These are phyloP conservation scores for Fonsecaea nubica DNA, from an alignment of 2,329 filamentous ascomycete species.

Conservation along the genomic window DNA sequence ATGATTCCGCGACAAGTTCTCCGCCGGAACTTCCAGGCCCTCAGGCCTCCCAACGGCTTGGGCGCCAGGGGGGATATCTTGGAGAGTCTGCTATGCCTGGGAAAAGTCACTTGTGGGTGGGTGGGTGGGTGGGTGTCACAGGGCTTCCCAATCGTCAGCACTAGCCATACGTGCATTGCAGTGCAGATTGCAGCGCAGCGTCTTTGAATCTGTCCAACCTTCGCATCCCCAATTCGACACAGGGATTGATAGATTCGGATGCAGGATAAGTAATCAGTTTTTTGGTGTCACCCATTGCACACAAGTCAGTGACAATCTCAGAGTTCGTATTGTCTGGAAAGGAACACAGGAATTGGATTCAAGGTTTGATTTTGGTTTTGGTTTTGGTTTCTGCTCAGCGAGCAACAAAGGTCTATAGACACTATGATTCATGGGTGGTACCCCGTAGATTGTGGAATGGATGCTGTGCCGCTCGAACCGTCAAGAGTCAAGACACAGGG, in stretches of 20 bases:
- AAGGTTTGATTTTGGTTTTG: not conserved
- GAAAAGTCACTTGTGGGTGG: not conserved
- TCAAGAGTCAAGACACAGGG: not conserved
- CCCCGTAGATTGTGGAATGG: not conserved
- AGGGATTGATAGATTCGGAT: not conserved
- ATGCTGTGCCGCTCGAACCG: not conserved
- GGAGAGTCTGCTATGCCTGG: not conserved
- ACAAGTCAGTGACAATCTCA: not conserved
- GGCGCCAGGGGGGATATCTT: not conserved
- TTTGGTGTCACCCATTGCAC: too few relatives aligned
- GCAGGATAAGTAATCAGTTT: not conserved
- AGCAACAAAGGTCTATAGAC: constrained; percentile 1
- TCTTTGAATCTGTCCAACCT: not conserved
- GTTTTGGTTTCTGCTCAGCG: not conserved
- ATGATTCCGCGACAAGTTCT: not conserved
- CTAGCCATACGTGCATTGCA: not conserved
- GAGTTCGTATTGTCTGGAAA: not conserved
- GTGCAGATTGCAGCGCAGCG: not conserved
- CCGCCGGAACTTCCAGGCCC: not conserved
- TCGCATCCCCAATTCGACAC: not conserved
- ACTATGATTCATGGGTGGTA: not conserved
- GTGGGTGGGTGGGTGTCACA: too few relatives aligned
- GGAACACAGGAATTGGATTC: not conserved
- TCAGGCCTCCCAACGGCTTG: not conserved
- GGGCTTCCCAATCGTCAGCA: constrained; percentile 2